Percentiles rank a stretch among this genome's conserved stretches.
Evolutionary conservation across 495 filamentous ascomycete genomes (phyloP).

Genomic region (Staphylotrichum longicolle): DNA sequence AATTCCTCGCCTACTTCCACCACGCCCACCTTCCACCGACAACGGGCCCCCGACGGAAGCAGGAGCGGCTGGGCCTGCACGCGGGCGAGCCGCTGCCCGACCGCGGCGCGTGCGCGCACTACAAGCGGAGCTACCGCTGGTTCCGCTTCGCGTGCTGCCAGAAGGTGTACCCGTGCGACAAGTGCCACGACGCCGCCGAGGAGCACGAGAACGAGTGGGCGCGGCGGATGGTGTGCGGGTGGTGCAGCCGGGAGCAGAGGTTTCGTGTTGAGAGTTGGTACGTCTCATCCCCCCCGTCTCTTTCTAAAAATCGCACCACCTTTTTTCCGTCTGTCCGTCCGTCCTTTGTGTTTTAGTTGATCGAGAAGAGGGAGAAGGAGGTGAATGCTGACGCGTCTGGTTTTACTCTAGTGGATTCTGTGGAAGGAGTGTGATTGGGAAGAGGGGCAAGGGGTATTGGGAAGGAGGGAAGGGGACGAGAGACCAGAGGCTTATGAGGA

Average conservation of each 20-base stretch:
- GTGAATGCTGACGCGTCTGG: neutral
- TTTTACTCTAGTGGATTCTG: constrained; percentile 53
- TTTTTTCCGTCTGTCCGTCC: neutral
- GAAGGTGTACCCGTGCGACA: constrained; percentile 72
- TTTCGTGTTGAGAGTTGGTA: constrained; percentile 74
- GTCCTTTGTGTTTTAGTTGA: neutral
- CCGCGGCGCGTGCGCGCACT: constrained; percentile 74
- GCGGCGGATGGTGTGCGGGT: constrained; percentile 85
- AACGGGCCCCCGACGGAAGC: constrained; percentile 53
- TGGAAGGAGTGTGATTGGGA: constrained; percentile 66
- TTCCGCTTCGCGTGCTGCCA: constrained; percentile 66
- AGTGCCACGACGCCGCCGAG: constrained; percentile 73
- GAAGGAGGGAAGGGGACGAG: constrained; percentile 88
- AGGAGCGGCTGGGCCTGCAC: constrained; percentile 75
- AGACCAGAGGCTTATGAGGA: constrained; percentile 65
- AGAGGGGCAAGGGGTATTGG: constrained; percentile 73
- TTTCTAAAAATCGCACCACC: too few species aligned
- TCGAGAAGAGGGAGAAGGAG: too few species aligned
- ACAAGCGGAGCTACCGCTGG: constrained; percentile 79
- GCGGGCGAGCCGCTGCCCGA: constrained; percentile 75
- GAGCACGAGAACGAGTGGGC: constrained; percentile 81
- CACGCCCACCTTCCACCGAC: constrained; percentile 44
- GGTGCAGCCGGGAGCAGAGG: constrained; percentile 79
- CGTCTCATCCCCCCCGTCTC: neutral
- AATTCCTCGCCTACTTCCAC: constrained; percentile 69